Conservation (phyloP, 108 stramenopile species). For the Aurantiochytrium sp. region DNA sequence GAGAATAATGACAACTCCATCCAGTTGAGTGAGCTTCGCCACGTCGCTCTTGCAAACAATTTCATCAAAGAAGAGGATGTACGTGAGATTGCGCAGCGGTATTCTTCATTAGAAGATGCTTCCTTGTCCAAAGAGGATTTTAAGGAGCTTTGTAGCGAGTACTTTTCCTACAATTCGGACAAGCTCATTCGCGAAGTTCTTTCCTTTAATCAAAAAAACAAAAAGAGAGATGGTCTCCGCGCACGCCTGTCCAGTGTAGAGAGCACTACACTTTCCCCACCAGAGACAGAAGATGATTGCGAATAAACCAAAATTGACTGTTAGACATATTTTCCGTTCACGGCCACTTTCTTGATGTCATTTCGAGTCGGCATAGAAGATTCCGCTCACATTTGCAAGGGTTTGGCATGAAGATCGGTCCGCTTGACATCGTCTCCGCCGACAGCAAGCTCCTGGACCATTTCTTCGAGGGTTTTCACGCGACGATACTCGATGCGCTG, state of each 20-base stretch:
- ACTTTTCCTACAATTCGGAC: not conserved
- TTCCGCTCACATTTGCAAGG: not conserved
- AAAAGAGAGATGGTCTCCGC: not conserved
- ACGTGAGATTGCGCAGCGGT: not conserved
- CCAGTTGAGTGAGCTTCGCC: not conserved
- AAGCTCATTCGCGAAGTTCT: not conserved
- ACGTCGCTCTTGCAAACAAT: not conserved
- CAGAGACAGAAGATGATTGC: not conserved
- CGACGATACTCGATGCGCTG: not conserved
- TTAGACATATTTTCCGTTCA: not conserved
- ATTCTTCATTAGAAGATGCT: not conserved
- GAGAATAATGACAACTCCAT: not conserved
- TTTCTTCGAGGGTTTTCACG: not conserved
- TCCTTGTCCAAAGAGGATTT: not conserved
- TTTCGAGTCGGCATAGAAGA: too few relatives aligned
- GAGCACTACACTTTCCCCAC: not conserved
- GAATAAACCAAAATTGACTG: not conserved
- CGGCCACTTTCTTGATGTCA: not conserved
- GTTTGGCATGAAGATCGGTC: not conserved
- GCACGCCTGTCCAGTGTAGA: not conserved
- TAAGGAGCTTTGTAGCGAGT: conserved; percentile 7
- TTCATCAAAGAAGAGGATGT: not conserved
- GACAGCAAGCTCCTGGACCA: not conserved
- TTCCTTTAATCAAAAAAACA: not conserved
- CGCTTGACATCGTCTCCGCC: conserved; percentile 11